Conservation (phyloP, 495 filamentous ascomycete species). For the Cryomyces minteri region DNA sequence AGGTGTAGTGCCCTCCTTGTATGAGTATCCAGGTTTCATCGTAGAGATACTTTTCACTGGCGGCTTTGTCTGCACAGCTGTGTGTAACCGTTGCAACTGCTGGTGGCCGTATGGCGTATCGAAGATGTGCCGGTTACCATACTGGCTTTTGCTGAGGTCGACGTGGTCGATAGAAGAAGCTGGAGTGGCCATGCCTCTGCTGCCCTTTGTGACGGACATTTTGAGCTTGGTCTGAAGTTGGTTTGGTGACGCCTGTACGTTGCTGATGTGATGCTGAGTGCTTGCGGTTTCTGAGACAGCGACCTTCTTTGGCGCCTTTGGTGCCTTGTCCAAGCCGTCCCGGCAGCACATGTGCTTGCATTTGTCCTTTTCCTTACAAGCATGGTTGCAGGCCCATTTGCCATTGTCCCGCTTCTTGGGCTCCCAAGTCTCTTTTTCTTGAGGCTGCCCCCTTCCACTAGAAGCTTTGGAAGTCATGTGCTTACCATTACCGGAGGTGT, state of each 20-base stretch:
- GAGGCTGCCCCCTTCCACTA: conserved; percentile 3
- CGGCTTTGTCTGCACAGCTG: conserved; percentile 9
- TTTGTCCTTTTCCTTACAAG: conserved; percentile 56
- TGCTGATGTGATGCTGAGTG: background rate
- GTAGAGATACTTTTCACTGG: conserved; percentile 10
- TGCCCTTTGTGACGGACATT: conserved; percentile 3
- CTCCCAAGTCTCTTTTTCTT: conserved; percentile 16
- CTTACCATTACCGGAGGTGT: conserved; percentile 3
- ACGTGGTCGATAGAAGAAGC: conserved; percentile 14
- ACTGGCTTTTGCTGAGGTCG: conserved; percentile 15
- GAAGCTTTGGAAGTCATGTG: background rate
- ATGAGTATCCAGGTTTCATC: conserved; percentile 18
- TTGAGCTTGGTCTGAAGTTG: conserved; percentile 7
- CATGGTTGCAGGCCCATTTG: conserved; percentile 76
- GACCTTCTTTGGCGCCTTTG: conserved; percentile 32
- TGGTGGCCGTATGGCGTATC: conserved; percentile 14
- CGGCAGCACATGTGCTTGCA: conserved; percentile 78
- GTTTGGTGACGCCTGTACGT: conserved; percentile 5
- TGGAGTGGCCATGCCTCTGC: conserved; percentile 12
- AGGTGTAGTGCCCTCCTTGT: conserved; percentile 16
- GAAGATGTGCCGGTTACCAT: conserved; percentile 8
- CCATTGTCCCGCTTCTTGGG: conserved; percentile 54
- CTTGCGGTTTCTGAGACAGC: conserved; percentile 12
- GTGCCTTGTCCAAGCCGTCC: conserved; percentile 68
- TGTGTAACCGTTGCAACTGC: conserved; percentile 20